Conservation (phyloP, 148 eudicot genomes). For the Camellia japonica region DNA sequence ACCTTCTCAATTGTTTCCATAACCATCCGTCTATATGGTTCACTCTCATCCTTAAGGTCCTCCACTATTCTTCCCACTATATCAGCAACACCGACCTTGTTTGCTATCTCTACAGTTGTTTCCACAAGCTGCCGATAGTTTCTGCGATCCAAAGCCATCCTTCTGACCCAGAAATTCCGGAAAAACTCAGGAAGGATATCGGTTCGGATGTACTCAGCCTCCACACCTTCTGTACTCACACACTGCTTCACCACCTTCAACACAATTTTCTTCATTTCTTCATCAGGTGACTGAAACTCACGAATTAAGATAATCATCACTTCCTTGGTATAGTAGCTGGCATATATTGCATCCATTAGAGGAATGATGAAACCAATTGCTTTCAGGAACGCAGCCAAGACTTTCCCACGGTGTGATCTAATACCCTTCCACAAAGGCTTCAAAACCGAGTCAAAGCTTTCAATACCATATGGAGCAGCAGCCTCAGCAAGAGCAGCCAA, state of each 20-base stretch:
- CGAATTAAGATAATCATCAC: constrained; percentile 89
- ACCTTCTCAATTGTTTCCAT: constrained; percentile 99
- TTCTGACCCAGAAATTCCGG: constrained; percentile 88
- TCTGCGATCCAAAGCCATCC: constrained; percentile 97
- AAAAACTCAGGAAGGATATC: constrained; percentile 95
- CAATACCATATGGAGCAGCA: constrained; percentile 97
- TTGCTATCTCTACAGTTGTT: constrained; percentile 93
- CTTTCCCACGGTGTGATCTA: constrained; percentile 95
- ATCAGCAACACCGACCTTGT: constrained; percentile 95
- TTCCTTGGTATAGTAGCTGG: constrained; percentile 95
- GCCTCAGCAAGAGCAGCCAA: constrained; percentile 99
- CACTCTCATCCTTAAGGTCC: constrained; percentile 97
- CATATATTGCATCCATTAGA: constrained; percentile 94
- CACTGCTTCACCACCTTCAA: constrained; percentile 97
- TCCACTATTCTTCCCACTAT: constrained; percentile 90
- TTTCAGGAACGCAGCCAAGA: constrained; percentile 92
- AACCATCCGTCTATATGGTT: constrained; percentile 95
- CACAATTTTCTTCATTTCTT: constrained; percentile 99
- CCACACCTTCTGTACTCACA: constrained; percentile 97
- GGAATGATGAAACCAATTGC: constrained; percentile 97
- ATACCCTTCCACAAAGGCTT: constrained; percentile 99
- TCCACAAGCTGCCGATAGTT: constrained; percentile 92
- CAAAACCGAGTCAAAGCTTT: constrained; percentile 93
- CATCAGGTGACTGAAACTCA: constrained; percentile 98
- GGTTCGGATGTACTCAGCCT: constrained; percentile 79